These are phyloP conservation scores for Alloascoidea africana DNA, from an alignment of 805 yeast species.

Conservation along the genomic window DNA sequence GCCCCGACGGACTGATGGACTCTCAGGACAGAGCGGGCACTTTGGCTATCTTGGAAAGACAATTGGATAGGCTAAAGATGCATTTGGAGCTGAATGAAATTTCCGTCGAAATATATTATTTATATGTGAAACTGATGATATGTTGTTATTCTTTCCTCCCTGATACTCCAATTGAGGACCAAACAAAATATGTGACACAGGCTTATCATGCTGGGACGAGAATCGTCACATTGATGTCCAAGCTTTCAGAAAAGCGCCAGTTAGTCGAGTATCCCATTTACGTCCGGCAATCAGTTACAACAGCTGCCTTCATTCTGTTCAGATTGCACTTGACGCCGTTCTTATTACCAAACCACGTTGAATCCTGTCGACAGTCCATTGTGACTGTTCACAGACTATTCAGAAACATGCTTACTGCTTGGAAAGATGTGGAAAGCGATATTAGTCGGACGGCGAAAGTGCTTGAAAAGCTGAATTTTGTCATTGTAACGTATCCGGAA, in stretches of 20 bases:
- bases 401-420: conserved; percentile 78
- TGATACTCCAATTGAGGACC: conserved; percentile 80
- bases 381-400: conserved; percentile 84
- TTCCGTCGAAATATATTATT: conserved; percentile 59
- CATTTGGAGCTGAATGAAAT: conserved; percentile 48
- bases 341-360: conserved; percentile 50
- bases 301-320: conserved; percentile 65
- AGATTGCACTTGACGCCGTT: conserved; percentile 69
- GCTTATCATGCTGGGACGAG: conserved; percentile 75
- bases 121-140: conserved; percentile 66
- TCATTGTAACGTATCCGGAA: conserved; percentile 76
- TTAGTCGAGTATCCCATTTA: conserved; percentile 78
- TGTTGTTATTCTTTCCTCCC: conserved; percentile 85
- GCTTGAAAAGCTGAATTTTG: conserved; percentile 76
- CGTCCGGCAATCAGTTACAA: conserved; percentile 73
- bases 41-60: conserved; percentile 61
- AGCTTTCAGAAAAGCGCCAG: conserved; percentile 48
- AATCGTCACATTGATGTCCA: conserved; percentile 63
- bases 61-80: conserved; percentile 55
- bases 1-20: conserved; percentile 83
- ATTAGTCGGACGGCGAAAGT: conserved; percentile 85
- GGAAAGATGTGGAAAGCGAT: conserved; percentile 86
- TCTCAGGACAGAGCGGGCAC: conserved; percentile 74
- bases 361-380: conserved; percentile 82
- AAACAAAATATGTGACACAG: conserved; percentile 65